Conservation (phyloP, 176 grass and related monocot genomes). For the Oryza rufipogon region DNA sequence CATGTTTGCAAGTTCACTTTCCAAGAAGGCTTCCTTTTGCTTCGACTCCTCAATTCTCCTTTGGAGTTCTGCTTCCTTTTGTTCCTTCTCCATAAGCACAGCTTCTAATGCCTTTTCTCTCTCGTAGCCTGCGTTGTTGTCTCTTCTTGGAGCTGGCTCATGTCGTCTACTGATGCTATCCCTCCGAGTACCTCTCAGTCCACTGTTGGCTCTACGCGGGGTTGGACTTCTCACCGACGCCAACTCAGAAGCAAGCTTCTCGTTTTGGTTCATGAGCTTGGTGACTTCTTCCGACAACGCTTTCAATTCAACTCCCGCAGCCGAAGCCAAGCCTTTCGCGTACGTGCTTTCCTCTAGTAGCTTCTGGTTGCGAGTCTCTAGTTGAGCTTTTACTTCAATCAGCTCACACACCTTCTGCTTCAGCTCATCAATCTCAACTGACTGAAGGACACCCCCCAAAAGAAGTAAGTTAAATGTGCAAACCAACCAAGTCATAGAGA, state of each 20-base stretch:
- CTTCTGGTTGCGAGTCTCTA: constrained; percentile 84
- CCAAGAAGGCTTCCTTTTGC: constrained; percentile 86
- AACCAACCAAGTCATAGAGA: constrained; percentile 2
- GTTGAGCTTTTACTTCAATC: constrained; percentile 65
- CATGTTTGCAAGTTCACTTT: constrained; percentile 96
- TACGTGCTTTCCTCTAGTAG: constrained; percentile 92
- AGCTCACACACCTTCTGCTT: constrained; percentile 73
- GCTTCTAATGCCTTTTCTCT: constrained; percentile 69
- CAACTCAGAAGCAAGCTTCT: constrained; percentile 82
- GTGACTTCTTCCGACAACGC: constrained; percentile 97
- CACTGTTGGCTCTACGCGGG: constrained; percentile 75
- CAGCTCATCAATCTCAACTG: constrained; percentile 67
- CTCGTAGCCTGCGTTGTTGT: constrained; percentile 58
- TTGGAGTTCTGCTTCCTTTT: constrained; percentile 81
- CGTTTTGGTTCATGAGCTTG: constrained; percentile 99
- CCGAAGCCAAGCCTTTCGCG: constrained; percentile 93
- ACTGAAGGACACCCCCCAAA: constrained; percentile 39
- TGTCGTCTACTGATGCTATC: constrained; percentile 68
- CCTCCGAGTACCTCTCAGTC: constrained; percentile 62
- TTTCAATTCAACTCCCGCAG: constrained; percentile 97
- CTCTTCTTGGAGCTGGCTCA: constrained; percentile 69
- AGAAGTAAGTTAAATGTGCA: constrained; percentile 24
- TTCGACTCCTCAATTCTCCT: constrained; percentile 85
- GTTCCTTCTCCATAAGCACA: constrained; percentile 71
- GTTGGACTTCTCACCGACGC: constrained; percentile 64